These are phyloP conservation scores for Melastoma malabathricum DNA, from an alignment of 345 rosid species.

Conservation along the genomic window DNA sequence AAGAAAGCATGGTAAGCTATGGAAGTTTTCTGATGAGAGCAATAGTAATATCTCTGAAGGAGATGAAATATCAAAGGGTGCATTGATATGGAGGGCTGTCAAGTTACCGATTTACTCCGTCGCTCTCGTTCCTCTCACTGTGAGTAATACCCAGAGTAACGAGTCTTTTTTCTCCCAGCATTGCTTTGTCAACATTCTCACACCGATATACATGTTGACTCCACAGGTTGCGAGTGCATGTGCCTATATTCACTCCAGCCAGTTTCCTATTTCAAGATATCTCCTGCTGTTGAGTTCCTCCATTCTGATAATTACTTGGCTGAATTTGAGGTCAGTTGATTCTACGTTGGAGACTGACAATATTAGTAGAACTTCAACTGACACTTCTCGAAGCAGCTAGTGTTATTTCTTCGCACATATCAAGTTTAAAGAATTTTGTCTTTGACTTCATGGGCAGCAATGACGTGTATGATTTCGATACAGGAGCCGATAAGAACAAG, in stretches of 20 bases:
- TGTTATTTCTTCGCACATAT: not conserved
- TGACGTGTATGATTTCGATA: constrained; percentile 89
- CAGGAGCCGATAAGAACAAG: constrained; percentile 89
- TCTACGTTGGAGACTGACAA: not conserved
- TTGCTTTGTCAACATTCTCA: not conserved
- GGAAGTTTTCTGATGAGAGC: not conserved
- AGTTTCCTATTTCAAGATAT: constrained; percentile 38
- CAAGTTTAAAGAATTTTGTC: constrained; percentile 8
- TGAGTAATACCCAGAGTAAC: constrained; percentile 19
- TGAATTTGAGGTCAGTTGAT: constrained; percentile 58
- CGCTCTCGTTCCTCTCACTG: constrained; percentile 77
- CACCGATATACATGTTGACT: not conserved
- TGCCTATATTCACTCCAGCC: constrained; percentile 65
- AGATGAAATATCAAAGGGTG: constrained; percentile 33
- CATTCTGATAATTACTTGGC: constrained; percentile 64
- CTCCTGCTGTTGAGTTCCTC: constrained; percentile 58
- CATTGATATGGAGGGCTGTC: constrained; percentile 83
- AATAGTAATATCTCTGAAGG: constrained; percentile 8
- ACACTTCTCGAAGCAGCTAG: not conserved
- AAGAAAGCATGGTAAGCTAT: not conserved
- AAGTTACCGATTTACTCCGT: constrained; percentile 79
- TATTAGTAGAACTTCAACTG: constrained; percentile 1
- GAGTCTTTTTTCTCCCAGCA: not conserved
- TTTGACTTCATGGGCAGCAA: constrained; percentile 47
- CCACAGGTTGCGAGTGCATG: constrained; percentile 71